phyloP scores from a whole-genome alignment of 176 grass and related monocot species.

The Musa troglodytarum region DNA sequence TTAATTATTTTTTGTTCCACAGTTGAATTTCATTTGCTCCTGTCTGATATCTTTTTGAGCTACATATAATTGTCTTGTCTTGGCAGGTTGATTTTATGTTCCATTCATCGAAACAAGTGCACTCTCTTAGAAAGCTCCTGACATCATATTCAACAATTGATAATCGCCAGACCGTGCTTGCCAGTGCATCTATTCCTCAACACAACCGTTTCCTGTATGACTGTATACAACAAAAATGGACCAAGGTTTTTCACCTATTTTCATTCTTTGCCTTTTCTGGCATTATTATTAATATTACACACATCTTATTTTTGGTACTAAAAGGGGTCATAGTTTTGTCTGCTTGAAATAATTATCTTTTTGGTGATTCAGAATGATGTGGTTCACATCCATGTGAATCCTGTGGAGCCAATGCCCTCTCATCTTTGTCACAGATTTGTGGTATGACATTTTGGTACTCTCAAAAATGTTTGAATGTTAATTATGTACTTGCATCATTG shows the following conservation, averaged over 20 bases:
- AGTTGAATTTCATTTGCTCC: neutral
- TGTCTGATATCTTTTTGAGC: neutral
- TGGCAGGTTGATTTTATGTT: conserved; percentile 93
- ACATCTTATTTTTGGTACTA: neutral
- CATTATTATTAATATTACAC: neutral
- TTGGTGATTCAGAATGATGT: conserved; percentile 52
- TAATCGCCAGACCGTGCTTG: conserved; percentile 64
- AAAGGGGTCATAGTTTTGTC: no score
- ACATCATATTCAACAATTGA: conserved; percentile 60
- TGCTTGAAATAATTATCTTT: neutral
- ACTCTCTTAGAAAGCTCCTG: conserved; percentile 71
- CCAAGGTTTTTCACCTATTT: conserved; percentile 42
- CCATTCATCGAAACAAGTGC: conserved; percentile 68
- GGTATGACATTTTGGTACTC: conserved; percentile 28
- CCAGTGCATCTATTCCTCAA: conserved; percentile 93
- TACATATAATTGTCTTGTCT: neutral
- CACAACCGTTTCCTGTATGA: conserved; percentile 88
- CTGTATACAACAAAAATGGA: conserved; percentile 87
- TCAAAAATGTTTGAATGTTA: neutral
- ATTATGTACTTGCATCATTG: neutral
- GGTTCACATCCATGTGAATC: conserved; percentile 80
- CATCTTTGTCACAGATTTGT: conserved; percentile 49
- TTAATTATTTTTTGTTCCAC: neutral
- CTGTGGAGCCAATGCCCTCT: conserved; percentile 64
- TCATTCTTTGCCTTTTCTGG: neutral